These are phyloP conservation scores for Pythium coloratum DNA, from an alignment of 352 stramenopile species.

Conservation along the genomic window DNA sequence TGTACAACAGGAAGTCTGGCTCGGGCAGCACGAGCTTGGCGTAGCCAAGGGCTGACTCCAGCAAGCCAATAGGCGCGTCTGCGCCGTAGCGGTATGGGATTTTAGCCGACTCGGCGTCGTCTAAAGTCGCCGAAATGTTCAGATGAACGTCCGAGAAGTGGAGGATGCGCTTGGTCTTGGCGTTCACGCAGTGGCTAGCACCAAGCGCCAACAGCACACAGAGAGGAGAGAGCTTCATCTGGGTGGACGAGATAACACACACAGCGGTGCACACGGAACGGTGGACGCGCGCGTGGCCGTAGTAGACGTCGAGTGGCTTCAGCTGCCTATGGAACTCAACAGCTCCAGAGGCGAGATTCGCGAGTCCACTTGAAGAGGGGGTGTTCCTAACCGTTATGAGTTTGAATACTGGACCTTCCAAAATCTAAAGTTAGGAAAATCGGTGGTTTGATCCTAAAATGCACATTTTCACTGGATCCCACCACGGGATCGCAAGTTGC, in stretches of 20 bases:
- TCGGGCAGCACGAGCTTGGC: slow-evolving; percentile 52
- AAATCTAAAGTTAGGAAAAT: slow-evolving; percentile 1
- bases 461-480: background rate
- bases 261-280: background rate
- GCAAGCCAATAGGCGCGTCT: slow-evolving; percentile 54
- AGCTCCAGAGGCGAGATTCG: background rate
- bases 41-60: slow-evolving; percentile 70
- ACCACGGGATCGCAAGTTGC: too few relatives aligned
- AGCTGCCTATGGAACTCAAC: background rate
- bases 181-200: background rate
- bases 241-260: background rate
- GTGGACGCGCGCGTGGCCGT: background rate
- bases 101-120: slow-evolving; percentile 34
- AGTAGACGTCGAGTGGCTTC: background rate
- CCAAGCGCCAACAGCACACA: background rate
- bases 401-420: background rate
- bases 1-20: slow-evolving; percentile 80
- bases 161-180: slow-evolving; percentile 50
- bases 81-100: slow-evolving; percentile 50
- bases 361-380: slow-evolving; percentile 13
- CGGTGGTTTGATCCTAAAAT: background rate
- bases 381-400: slow-evolving; percentile 7
- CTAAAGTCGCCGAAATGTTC: slow-evolving; percentile 59
- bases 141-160: slow-evolving; percentile 88
- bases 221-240: slow-evolving; percentile 18